Evolutionary conservation across 73 alveolate species (phyloP), one percentile per base, ranked within the genome.

Genomic region (Breviolum minutum): DNA sequence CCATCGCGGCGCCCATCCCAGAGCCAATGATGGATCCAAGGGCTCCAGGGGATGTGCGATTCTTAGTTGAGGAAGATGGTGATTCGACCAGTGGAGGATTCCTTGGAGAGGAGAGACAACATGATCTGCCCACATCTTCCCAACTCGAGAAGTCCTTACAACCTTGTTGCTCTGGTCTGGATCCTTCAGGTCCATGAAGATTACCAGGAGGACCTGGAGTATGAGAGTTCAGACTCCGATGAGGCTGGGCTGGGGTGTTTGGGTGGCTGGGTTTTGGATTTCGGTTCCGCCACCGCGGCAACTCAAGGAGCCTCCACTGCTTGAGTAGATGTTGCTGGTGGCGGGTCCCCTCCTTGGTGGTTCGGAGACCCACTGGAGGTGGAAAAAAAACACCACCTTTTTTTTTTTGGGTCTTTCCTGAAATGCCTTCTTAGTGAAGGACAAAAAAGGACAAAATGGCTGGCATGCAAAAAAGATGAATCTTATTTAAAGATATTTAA

Each of bases 281-380:
- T 71, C 76, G 14, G 76, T 2, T 68, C 76, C 76, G 14, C 16
- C 74, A 20, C 74, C 1, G 16, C 26, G 6, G 26, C 74, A 13
- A 66, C 74, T 24, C 14, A 19, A 71, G 87, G 87, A 79, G 87
- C 87, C 87, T 19, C 87, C 87, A 29, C 63, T 79, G 32, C 87
- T 79, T 27, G 87, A 79, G 64, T 79, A 68, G 87, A 79, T n/a
- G 82, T 29, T 74, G 84, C 13, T 30, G 54, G 77, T 2, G 77
- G 77, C 0, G 4, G 77, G 11, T 17, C 17, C 24, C 74, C 74
- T 13, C 74, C 54, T 3, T n/a, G 32, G 84, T 74, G 84, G n/a
- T n/a, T 62, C 84, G 22, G 13, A 19, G 32, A 62, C 17, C 17
- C 54, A 74, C 61, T 74, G 13, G 60, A 14, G 20, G 84, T 48